Base-by-base conservation (phyloP, 2,329 filamentous ascomycete species). In the Monosporascus sp. region DNA sequence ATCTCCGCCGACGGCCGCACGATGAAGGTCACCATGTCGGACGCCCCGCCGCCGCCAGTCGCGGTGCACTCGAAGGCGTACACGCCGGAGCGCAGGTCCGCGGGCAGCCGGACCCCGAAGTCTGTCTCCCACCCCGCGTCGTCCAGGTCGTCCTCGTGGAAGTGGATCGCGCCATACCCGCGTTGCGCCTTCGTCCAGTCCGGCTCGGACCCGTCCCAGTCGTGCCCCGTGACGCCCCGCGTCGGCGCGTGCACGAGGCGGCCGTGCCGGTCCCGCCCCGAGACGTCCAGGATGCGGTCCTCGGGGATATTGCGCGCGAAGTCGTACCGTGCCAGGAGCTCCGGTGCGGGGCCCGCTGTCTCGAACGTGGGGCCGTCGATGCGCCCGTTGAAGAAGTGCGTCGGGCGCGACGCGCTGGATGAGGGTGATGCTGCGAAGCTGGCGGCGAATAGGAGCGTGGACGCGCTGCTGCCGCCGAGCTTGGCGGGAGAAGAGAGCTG, bases 91-190 rank as follows among this genome's bases (percentile, higher is more conserved):
- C 51, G 52, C 27, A 58, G 49, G 25, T 52, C 46, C 8, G 47
- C 5, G 49, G 58, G 58, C 38, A 68, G 52, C 7, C 54, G 54
- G 44, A 68, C 52, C 4, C 48, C 49, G 46, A 69, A 67, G 48
- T 68, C 63, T 1, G 65, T 67, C 15, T 58, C 60, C 68, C 68
- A 69, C 9, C 51, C 54, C 6, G 68, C 68, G 54, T 70, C 68
- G 52, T 70, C 68, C n/a, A 70, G 49, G 51, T 70, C 68, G 48
- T 70, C 68, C 35, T 70, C 68, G 49, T 70, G 68, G 54, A 70
- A 70, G 50, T 70, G 67, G 47, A 70, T 70, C 2, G 68, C 68
- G 5, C 68, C 67, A 51, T 69, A 69, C 2, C 68, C 68, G 37
- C 57, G 65, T 22, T 58, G 54, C 2, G 67, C 67, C 37, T 56